Base-by-base conservation (phyloP, 148 eudicot genomes). In the Oxyria digyna region DNA sequence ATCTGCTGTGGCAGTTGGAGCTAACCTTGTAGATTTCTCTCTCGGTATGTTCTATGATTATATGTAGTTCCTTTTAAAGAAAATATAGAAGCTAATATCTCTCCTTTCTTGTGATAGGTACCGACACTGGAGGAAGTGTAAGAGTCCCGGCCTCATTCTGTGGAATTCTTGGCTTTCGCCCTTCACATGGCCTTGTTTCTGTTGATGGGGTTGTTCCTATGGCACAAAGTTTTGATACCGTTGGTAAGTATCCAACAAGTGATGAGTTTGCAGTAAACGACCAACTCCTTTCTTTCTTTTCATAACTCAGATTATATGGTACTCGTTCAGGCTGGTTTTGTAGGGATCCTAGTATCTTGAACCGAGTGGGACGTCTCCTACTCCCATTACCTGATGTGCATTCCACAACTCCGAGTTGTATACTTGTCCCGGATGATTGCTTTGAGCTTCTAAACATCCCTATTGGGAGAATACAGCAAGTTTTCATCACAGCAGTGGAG, bases 91-190 rank as follows among this genome's bases (percentile, higher is more conserved):
- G 71, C 69, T 15, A 54, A 69, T 24, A 49, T 31, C 33, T 48
- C 4, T 8, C 66, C 20, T 54, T 27, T 1, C 41, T 9, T 68
- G 29, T 64, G 20, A 5, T 69, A 87, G 96, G 96, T 68, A 94
- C 98, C 42, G 98, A 94, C 76, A 90, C 98, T 42, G 98, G 97
- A 75, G 98, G 96, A 81, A 90, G 98, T 82, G 87, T 88, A 55
- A 85, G 98, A 83, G 92, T 86, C 45, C 97, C 98, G 18, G 84
- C 97, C 24, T 84, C 98, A 0, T 94, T 74, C 74, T 94, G 98
- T 78, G 93, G 91, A 54, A 85, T 90, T 67, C 78, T 83, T 68
- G 98, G 97, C 67, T 73, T 94, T 71, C 97, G 98, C n/a, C 97
- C 97, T 68, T 94, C 98, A 55, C 97, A 88, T 75, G 98, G 92